Percentiles rank a stretch among this genome's conserved stretches.
phyloP scores from a whole-genome alignment of 176 grass and related monocot species.

The Tillandsia leiboldiana region DNA sequence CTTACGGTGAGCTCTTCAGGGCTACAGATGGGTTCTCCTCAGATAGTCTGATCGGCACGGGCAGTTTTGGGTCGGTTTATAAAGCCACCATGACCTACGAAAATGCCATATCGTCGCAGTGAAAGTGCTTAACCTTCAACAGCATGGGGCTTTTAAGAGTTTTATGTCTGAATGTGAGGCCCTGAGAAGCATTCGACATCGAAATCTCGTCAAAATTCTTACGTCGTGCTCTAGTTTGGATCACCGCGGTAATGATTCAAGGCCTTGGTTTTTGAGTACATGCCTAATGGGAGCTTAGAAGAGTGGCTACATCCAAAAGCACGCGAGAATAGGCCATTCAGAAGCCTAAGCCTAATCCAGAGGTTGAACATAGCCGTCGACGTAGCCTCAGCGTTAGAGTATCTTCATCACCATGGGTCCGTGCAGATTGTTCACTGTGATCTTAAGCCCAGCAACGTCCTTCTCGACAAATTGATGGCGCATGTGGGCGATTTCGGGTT shows the following conservation, averaged over 20 bases:
- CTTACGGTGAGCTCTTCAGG: conserved; percentile 34
- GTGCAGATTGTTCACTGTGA: conserved; percentile 24
- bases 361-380: conserved; percentile 31
- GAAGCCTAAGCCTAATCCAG: conserved; percentile 21
- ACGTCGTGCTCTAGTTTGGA: conserved; percentile 44
- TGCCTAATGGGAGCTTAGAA: conserved; percentile 44
- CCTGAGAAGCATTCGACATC: conserved; percentile 36
- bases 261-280: conserved; percentile 41
- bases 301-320: conserved; percentile 31
- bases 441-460: conserved; percentile 22
- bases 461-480: conserved; percentile 33
- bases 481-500: conserved; percentile 25
- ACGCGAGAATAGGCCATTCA: neutral
- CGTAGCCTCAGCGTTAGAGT: conserved; percentile 39
- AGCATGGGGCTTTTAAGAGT: conserved; percentile 31
- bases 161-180: conserved; percentile 50
- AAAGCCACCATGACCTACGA: conserved; percentile 24
- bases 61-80: conserved; percentile 32
- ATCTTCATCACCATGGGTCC: conserved; percentile 32
- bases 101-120: conserved; percentile 20
- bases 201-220: conserved; percentile 46
- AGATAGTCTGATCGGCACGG: conserved; percentile 31
- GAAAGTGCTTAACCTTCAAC: conserved; percentile 45
- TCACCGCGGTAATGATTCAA: conserved; percentile 32
- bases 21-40: conserved; percentile 40